These are phyloP conservation scores for Sporothrix phasma DNA, from an alignment of 2,329 filamentous ascomycete species.

Conservation along the genomic window DNA sequence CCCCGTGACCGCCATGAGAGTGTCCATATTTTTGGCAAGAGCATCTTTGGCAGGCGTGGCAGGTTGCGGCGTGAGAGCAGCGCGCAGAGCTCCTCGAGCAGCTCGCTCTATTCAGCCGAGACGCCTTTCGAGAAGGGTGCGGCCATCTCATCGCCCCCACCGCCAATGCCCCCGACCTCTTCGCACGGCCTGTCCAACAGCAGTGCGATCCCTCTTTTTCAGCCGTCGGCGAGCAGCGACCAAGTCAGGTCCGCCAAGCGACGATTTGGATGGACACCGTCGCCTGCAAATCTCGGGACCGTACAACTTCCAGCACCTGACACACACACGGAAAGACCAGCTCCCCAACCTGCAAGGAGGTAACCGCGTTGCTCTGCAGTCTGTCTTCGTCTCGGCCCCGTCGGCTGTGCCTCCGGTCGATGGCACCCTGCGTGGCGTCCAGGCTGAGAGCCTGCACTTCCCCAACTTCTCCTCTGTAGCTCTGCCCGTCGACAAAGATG, in stretches of 20 bases:
- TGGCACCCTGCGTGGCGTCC: conserved; percentile 29
- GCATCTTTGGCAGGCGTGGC: conserved; percentile 46
- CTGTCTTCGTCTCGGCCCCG: conserved; percentile 35
- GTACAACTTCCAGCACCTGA: conserved; percentile 58
- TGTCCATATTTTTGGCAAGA: conserved; percentile 48
- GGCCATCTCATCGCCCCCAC: conserved; percentile 13
- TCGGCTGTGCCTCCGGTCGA: conserved; percentile 28
- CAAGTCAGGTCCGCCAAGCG: conserved; percentile 25
- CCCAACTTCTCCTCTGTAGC: conserved; percentile 40
- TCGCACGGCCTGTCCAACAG: conserved; percentile 23
- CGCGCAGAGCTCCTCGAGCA: conserved; percentile 37
- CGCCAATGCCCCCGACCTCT: conserved; percentile 21
- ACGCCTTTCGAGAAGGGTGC: conserved; percentile 25
- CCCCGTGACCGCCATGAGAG: conserved; percentile 48
- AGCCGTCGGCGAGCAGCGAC: conserved; percentile 34
- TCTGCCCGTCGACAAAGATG: conserved; percentile 21
- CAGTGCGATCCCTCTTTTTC: conserved; percentile 39
- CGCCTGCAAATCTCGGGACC: conserved; percentile 50
- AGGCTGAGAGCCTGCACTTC: conserved; percentile 35
- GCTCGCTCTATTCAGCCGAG: conserved; percentile 41
- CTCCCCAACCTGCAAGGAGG: conserved; percentile 32
- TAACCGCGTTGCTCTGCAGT: conserved; percentile 33
- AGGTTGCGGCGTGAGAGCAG: conserved; percentile 43
- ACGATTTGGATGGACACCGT: conserved; percentile 25
- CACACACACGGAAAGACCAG: conserved; percentile 45